Percentiles rank a stretch among this genome's conserved stretches.
Conservation (phyloP, 768 basidiomycete genomes). For the Dacryopinax primogenitus region DNA sequence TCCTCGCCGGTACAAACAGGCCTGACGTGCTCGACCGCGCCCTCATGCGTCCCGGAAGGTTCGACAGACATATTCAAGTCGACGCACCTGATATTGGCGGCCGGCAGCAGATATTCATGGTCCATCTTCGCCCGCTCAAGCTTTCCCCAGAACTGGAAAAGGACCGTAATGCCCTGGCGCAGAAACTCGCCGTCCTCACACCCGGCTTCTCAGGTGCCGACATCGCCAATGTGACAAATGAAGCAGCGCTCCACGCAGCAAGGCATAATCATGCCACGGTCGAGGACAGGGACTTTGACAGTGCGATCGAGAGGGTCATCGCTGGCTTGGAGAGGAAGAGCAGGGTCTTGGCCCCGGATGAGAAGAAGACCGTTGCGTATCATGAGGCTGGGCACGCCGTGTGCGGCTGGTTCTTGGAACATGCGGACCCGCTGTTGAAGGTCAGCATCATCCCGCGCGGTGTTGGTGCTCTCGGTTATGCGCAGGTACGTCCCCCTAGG, state of each 20-base stretch:
- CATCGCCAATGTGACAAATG: conserved; percentile 98
- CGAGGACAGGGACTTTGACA: conserved; percentile 79
- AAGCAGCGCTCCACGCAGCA: conserved; percentile 90
- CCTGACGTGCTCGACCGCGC: conserved; percentile 94
- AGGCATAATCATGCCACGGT: conserved; percentile 68
- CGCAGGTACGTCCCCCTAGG: conserved; percentile 47
- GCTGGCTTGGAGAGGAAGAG: conserved; percentile 95
- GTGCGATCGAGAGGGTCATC: conserved; percentile 94
- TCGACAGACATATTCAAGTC: conserved; percentile 92
- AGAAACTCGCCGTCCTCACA: conserved; percentile 90
- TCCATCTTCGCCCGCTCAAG: conserved; percentile 76
- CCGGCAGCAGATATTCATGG: conserved; percentile 83
- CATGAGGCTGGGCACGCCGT: conserved; percentile 99
- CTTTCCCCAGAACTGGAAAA: conserved; percentile 36
- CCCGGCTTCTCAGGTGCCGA: conserved; percentile 98
- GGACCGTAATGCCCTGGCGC: conserved; percentile 45
- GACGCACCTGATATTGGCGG: conserved; percentile 91
- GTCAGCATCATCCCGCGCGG: conserved; percentile 98
- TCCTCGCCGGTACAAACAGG: conserved; percentile 92
- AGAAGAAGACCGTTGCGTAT: conserved; percentile 98
- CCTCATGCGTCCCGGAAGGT: conserved; percentile 91
- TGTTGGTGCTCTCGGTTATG: conserved; percentile 89
- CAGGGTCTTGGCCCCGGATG: conserved; percentile 79
- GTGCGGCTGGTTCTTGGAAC: conserved; percentile 96
- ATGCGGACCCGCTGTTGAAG: conserved; percentile 91